phyloP scores from a whole-genome alignment of 2,329 filamentous ascomycete genomes.

The Zasmidium cellare region DNA sequence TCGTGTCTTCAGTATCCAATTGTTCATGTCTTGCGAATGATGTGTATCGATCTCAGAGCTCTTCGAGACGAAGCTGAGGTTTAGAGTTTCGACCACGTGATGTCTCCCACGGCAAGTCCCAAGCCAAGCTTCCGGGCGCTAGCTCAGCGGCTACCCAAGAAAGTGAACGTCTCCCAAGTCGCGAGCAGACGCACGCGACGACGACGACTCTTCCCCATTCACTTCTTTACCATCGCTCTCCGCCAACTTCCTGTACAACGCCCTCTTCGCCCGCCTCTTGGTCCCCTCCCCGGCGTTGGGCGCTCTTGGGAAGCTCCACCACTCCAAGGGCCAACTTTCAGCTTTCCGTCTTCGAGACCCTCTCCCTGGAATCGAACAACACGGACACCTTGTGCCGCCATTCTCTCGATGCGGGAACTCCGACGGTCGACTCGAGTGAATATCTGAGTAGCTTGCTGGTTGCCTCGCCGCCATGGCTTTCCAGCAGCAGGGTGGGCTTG shows the following conservation, averaged over 20 bases:
- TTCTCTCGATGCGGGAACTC: not conserved
- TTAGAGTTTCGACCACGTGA: no score
- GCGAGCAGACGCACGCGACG: not conserved
- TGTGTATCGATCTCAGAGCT: no score
- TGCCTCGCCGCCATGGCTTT: constrained; percentile 62
- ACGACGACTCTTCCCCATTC: not conserved
- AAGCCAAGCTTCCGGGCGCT: no score
- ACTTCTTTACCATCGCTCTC: not conserved
- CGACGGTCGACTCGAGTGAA: not conserved
- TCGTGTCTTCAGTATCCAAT: no score
- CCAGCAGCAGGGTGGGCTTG: constrained; percentile 67
- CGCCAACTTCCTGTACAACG: not conserved
- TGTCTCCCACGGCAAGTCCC: no score
- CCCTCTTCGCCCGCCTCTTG: not conserved
- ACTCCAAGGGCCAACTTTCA: not conserved
- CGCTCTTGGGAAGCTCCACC: not conserved
- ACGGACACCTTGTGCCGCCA: no score
- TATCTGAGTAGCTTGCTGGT: not conserved
- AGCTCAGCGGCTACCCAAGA: not conserved
- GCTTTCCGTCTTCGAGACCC: not conserved
- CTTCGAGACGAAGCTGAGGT: no score
- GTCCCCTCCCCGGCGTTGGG: not conserved
- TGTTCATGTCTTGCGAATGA: no score
- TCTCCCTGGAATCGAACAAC: no score
- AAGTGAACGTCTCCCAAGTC: not conserved